phyloP scores from a whole-genome alignment of 805 yeast species.

The Suhomyces tanzawaensis region DNA sequence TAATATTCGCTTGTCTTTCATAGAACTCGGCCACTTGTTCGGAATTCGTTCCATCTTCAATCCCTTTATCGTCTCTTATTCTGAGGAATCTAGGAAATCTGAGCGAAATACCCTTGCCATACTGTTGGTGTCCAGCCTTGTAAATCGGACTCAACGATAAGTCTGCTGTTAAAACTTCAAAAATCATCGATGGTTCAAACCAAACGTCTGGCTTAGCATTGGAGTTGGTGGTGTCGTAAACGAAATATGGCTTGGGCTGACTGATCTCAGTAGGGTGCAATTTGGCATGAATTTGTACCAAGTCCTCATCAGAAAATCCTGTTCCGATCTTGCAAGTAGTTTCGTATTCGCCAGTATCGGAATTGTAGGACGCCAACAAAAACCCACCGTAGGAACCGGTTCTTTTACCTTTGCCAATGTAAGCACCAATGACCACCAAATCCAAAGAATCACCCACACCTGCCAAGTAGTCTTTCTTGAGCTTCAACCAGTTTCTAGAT shows the following conservation, averaged over 20 bases:
- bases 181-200: constrained; percentile 83
- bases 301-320: constrained; percentile 86
- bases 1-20: constrained; percentile 58
- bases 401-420: constrained; percentile 89
- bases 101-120: constrained; percentile 81
- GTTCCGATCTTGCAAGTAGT: constrained; percentile 97
- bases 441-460: constrained; percentile 97
- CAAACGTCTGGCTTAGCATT: constrained; percentile 86
- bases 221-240: constrained; percentile 58
- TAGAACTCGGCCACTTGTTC: constrained; percentile 84
- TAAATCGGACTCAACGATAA: constrained; percentile 84
- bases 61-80: constrained; percentile 79
- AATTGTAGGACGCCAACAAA: constrained; percentile 83
- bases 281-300: constrained; percentile 55
- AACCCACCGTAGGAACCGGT: constrained; percentile 96
- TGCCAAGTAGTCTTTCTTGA: constrained; percentile 90
- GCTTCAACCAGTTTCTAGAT: constrained; percentile 91
- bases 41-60: constrained; percentile 84
- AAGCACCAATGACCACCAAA: constrained; percentile 90
- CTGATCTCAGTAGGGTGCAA: constrained; percentile 66
- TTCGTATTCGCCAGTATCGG: constrained; percentile 88
- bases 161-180: constrained; percentile 92
- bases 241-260: constrained; percentile 63
- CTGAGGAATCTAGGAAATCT: constrained; percentile 86
- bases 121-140: constrained; percentile 72